Evolutionary conservation across 495 filamentous ascomycete species (phyloP), one percentile per base, ranked within the genome.

Genomic region (Penicillium crystallinum): DNA sequence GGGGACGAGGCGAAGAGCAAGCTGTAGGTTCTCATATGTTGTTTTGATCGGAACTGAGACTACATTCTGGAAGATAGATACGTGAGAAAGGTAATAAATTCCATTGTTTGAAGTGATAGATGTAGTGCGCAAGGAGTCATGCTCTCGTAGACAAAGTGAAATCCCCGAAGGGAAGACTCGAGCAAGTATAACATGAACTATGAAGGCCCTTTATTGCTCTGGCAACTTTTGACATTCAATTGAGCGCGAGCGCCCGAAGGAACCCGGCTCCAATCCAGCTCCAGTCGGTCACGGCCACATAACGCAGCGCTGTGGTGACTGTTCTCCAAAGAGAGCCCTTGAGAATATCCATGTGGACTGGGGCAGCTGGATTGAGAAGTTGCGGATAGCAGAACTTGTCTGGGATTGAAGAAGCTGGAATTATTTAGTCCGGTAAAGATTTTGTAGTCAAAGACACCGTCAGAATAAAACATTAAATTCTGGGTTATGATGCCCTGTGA

Each of bases 111-210:
- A 27, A 18, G 22, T 29, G 29, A 21, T 38, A 18, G 15, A 74
- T 72, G 74, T 74, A 69, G 69, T 73, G 72, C 73, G 67, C 73
- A 75, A 75, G 73, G 73, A 76, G 73, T 73, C 73, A 75, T 74
- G 73, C 72, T 75, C 71, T 76, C 61, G 73, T 76, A 65, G 56
- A 52, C 52, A 57, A 52, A 57, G 39, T 59, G 10, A 52, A 55
- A 25, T 29, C 34, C 51, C 46, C 30, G 34, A 52, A 45, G 35
- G 53, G 52, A 52, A 57, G 52, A 61, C 58, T 57, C 57, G 59
- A 68, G 66, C 62, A 69, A 60, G 58, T 57, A 55, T 52, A 67
- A 70, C 73, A 76, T 73, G 73, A 73, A 76, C 73, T 76, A 76
- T 76, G 73, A 76, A 76, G 73, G 73, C 72, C 67, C 73, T 74